phyloP scores from a whole-genome alignment of 352 stramenopile species.

The Globisporangium rhizosaccharum region DNA sequence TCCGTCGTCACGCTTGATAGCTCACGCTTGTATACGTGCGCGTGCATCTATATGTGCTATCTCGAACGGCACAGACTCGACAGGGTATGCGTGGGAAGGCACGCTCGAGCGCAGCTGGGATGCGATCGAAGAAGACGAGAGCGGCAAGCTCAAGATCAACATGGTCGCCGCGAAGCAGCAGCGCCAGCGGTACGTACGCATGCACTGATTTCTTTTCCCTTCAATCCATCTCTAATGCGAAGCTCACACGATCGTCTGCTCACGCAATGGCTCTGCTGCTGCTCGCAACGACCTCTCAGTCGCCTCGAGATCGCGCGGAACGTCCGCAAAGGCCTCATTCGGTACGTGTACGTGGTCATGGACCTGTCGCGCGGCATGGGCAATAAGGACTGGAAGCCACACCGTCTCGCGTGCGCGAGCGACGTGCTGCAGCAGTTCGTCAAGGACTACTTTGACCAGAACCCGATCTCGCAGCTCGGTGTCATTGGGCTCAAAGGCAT shows the following conservation, averaged over 20 bases:
- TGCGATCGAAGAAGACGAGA: constrained; percentile 81
- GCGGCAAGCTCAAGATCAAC: constrained; percentile 74
- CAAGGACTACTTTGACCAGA: constrained; percentile 93
- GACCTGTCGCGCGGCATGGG: constrained; percentile 85
- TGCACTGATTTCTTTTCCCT: too few relatives aligned
- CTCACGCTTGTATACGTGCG: neutral
- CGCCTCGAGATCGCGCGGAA: constrained; percentile 79
- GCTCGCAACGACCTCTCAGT: constrained; percentile 14
- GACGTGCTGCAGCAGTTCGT: constrained; percentile 82
- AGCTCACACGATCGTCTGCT: too few relatives aligned
- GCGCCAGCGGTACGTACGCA: constrained; percentile 50
- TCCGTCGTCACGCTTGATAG: neutral
- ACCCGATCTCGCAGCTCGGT: constrained; percentile 90
- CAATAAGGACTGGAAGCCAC: constrained; percentile 85
- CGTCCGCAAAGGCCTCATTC: constrained; percentile 81
- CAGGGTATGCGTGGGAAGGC: constrained; percentile 82
- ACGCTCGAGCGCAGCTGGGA: constrained; percentile 83
- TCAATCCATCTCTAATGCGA: too few relatives aligned
- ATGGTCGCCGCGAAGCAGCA: constrained; percentile 58
- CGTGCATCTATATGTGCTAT: constrained; percentile 3
- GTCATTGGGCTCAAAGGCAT: constrained; percentile 89
- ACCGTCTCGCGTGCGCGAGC: constrained; percentile 61
- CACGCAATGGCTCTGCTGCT: too few relatives aligned
- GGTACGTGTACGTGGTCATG: constrained; percentile 82
- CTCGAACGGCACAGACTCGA: constrained; percentile 6